Evolutionary conservation across 345 rosid genomes (phyloP), one percentile per base, ranked within the genome.

Genomic region (Raphanus sativus): DNA sequence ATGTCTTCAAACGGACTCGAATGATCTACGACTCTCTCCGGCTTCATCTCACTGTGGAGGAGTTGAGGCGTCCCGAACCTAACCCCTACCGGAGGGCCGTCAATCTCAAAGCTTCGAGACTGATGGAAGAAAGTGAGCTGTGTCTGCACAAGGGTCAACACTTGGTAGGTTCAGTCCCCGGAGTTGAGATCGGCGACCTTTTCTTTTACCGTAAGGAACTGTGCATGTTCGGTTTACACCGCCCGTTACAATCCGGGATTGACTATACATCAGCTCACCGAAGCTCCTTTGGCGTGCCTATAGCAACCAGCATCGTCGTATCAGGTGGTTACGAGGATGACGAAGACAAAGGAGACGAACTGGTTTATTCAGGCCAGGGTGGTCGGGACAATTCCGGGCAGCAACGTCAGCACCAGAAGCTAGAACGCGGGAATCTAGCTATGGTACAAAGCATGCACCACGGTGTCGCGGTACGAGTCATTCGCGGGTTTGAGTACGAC

Each of bases 301-400:
- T 94, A 16, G 98, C 96, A 0, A 91, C 98, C 0, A 90, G 97
- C 71, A 81, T 91, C 55, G 81, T 94, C 9, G 89, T 88, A 69
- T 94, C 97, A 0, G 94, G 96, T 33, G 97, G 97, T 5, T 94
- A 90, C 4, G 98, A 90, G 82, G 94, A 94, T 17, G 94, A 91
- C 48, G 88, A 87, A 74, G 96, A 94, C 67, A 69, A 75, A 0
- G 96, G 96, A 15, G 89, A 94, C 45, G 77, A 78, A 26, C 42
- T 94, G 28, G 76, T 87, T 4, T 94, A 91, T 72, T 83, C 93
- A 0, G 97, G 98, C 12, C 96, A 90, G 29, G 98, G 97, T 28
- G 97, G 94, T 32, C 92, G 90, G 75, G 93, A 89, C 66, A 90
- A 84, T 75, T 74, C 80, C n/a, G 77, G 77, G n/a, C 81, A 58